Conservation (phyloP, 257 asterid genomes). For the Solanum bulbocastanum region DNA sequence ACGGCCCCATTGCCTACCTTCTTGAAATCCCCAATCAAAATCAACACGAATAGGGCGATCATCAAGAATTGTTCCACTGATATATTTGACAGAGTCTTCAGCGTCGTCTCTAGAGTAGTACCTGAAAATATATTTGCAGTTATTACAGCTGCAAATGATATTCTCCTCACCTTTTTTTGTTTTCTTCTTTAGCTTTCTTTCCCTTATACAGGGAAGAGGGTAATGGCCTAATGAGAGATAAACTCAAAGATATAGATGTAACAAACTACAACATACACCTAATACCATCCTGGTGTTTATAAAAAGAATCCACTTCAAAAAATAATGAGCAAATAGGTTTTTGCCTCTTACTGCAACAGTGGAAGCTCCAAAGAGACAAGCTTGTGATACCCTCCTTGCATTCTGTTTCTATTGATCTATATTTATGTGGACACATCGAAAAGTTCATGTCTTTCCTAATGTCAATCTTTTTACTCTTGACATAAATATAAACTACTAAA, state of each 20-base stretch:
- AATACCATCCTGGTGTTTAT: background rate
- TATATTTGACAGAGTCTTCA: slow-evolving; percentile 80
- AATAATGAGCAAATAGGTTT: background rate
- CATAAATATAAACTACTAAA: background rate
- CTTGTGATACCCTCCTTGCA: background rate
- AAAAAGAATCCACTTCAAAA: background rate
- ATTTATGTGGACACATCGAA: background rate
- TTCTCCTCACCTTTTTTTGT: background rate
- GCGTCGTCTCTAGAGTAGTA: slow-evolving; percentile 93
- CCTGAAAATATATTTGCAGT: slow-evolving; percentile 27
- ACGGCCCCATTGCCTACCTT: slow-evolving; percentile 99
- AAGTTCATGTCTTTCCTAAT: background rate
- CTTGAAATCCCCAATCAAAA: slow-evolving; percentile 98
- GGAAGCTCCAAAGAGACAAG: background rate
- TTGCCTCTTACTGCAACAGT: background rate
- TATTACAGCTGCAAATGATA: background rate
- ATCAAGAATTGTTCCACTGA: slow-evolving; percentile 96
- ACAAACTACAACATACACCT: background rate
- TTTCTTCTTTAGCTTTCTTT: background rate
- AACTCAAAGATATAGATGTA: background rate
- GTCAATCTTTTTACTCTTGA: background rate
- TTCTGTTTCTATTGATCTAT: background rate
- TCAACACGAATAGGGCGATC: slow-evolving; percentile 99
- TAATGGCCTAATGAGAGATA: background rate
- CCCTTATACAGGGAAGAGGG: background rate